phyloP scores from a whole-genome alignment of 495 filamentous ascomycete genomes.

The Penicillium ochrochloron region DNA sequence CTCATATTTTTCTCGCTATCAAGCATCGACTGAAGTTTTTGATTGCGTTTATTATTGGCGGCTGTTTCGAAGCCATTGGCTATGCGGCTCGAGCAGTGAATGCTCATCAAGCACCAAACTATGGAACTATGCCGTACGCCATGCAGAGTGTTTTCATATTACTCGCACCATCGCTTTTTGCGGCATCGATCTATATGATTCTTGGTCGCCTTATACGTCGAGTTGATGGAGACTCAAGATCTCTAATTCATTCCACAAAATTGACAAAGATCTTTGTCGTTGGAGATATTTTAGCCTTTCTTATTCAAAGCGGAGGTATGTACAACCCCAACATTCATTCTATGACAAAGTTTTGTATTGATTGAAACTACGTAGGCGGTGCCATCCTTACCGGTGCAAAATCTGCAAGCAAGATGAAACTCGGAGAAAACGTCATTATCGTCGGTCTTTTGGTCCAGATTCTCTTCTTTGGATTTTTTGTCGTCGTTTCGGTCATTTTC shows the following conservation, averaged over 20 bases:
- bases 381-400: slow-evolving; percentile 26
- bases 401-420: slow-evolving; percentile 15
- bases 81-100: slow-evolving; percentile 19
- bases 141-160: slow-evolving; percentile 21
- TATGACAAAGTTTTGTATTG: no score
- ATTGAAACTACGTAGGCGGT: slow-evolving; percentile 22
- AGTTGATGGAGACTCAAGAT: slow-evolving; percentile 43
- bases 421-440: slow-evolving; percentile 49
- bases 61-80: slow-evolving; percentile 50
- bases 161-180: slow-evolving; percentile 18
- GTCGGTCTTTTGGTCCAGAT: slow-evolving; percentile 47
- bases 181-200: slow-evolving; percentile 59
- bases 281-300: slow-evolving; percentile 34
- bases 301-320: slow-evolving; percentile 28
- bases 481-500: slow-evolving; percentile 38
- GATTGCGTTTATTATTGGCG: slow-evolving; percentile 60
- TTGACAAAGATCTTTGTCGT: slow-evolving; percentile 39
- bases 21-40: slow-evolving; percentile 61
- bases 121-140: slow-evolving; percentile 11
- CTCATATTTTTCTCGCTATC: slow-evolving; percentile 53
- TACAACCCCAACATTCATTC: no score
- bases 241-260: slow-evolving; percentile 20
- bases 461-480: slow-evolving; percentile 49
- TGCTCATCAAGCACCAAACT: slow-evolving; percentile 13
- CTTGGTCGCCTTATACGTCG: slow-evolving; percentile 53